Evolutionary conservation across 1,139 yeast genomes (phyloP).

Genomic region (Kodamaea anthophila): DNA sequence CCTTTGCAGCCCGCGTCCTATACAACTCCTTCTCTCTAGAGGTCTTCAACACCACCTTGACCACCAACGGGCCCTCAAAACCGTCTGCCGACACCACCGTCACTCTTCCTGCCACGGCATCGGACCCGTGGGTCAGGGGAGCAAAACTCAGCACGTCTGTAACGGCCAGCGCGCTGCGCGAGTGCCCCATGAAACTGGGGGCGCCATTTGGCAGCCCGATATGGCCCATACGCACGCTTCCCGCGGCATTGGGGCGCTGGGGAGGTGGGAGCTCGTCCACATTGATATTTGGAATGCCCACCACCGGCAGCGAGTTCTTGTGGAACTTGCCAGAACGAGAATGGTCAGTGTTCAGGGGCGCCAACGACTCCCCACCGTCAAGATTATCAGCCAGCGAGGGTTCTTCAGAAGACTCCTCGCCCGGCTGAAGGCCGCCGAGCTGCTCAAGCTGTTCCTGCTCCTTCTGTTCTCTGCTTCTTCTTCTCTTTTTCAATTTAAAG

Average conservation of each 20-base stretch:
- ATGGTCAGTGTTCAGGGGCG: constrained; percentile 1
- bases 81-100: constrained; percentile 42
- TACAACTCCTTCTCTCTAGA: constrained; percentile 52
- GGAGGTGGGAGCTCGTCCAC: constrained; percentile 37
- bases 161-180: constrained; percentile 21
- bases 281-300: constrained; percentile 32
- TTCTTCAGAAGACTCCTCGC: constrained; percentile 7
- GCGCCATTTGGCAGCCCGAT: constrained; percentile 5
- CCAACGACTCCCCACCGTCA: constrained; percentile 7
- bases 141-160: constrained; percentile 30
- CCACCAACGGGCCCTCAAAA: constrained; percentile 28
- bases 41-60: constrained; percentile 49
- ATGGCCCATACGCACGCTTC: constrained; percentile 5
- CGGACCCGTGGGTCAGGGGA: constrained; percentile 13
- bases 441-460: constrained; percentile 3
- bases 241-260: constrained; percentile 22
- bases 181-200: constrained; percentile 16
- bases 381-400: constrained; percentile 4
- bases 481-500: constrained; percentile 26
- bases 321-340: constrained; percentile 5
- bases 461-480: constrained; percentile 14
- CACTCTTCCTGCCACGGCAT: constrained; percentile 49
- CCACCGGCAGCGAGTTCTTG: constrained; percentile 4
- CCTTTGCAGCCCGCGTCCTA: constrained; percentile 60
- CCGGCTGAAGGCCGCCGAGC: constrained; percentile 2